These are phyloP conservation scores for Dictyostelium gargantuum DNA, from an alignment of 208 protist genomes.

Conservation along the genomic window DNA sequence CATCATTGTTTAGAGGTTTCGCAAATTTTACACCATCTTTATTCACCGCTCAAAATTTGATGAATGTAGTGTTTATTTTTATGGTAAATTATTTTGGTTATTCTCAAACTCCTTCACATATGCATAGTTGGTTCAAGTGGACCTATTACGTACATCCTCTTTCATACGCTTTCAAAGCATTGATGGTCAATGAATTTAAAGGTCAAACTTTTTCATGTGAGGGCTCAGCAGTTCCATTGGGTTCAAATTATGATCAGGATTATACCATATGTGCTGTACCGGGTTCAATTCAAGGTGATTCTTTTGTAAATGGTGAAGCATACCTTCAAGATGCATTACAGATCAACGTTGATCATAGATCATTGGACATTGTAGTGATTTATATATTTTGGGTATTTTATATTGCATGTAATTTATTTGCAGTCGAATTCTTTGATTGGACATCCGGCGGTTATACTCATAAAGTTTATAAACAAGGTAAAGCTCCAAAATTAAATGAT, in stretches of 20 bases:
- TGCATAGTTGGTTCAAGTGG: slow-evolving; percentile 61
- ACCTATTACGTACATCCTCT: slow-evolving; percentile 45
- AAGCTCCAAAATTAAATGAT: slow-evolving; percentile 66
- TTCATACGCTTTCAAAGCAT: slow-evolving; percentile 36
- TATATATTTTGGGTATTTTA: slow-evolving; percentile 67
- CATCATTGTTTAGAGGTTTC: slow-evolving; percentile 36
- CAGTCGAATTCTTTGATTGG: slow-evolving; percentile 55
- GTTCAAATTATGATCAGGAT: neutral
- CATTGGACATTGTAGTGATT: slow-evolving; percentile 16
- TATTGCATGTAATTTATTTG: slow-evolving; percentile 38
- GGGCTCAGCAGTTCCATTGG: neutral
- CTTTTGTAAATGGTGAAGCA: no score
- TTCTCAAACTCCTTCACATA: slow-evolving; percentile 1
- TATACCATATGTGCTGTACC: no score
- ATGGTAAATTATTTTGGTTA: slow-evolving; percentile 52
- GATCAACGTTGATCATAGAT: no score
- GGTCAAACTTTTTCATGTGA: neutral
- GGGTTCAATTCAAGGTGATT: neutral
- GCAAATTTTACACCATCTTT: slow-evolving; percentile 10
- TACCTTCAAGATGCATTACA: no score
- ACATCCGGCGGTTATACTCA: slow-evolving; percentile 67
- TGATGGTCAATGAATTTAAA: slow-evolving; percentile 47
- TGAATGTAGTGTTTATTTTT: slow-evolving; percentile 1
- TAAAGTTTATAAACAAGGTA: slow-evolving; percentile 69
- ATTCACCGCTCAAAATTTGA: slow-evolving; percentile 5